Conservation (phyloP, 257 asterid genomes). For the Fraxinus cuspidata region DNA sequence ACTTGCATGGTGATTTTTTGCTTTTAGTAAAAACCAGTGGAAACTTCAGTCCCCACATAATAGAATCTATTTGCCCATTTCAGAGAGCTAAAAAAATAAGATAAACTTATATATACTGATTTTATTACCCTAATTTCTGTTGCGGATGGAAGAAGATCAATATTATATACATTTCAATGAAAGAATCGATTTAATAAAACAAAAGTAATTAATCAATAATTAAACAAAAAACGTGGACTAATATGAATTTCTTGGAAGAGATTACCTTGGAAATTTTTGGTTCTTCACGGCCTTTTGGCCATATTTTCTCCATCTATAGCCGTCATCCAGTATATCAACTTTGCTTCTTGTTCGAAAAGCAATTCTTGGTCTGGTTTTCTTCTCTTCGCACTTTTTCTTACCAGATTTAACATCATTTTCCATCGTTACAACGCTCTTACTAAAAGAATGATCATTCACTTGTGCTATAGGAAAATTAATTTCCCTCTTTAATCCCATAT, state of each 20-base stretch:
- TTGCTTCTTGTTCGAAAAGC: constrained; percentile 35
- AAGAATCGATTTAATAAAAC: too few species aligned
- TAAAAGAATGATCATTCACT: background rate
- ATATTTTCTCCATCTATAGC: constrained; percentile 45
- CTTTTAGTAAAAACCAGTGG: background rate
- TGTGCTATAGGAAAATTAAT: constrained; percentile 2
- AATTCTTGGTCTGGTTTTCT: constrained; percentile 24
- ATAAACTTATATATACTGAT: too few species aligned
- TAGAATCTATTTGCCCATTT: too few species aligned
- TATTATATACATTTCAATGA: background rate
- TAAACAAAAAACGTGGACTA: background rate
- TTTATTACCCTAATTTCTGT: too few species aligned
- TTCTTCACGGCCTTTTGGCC: constrained; percentile 42
- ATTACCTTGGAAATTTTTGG: constrained; percentile 17
- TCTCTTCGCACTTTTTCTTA: constrained; percentile 22
- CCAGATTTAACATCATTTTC: background rate
- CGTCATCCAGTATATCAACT: constrained; percentile 43
- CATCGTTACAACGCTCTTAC: background rate
- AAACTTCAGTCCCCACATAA: background rate
- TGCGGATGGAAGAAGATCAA: background rate
- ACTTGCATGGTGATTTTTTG: background rate
- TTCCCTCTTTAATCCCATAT: constrained; percentile 26
- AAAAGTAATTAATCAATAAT: background rate
- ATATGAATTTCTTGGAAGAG: background rate
- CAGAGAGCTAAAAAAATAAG: too few species aligned